Base-by-base conservation (phyloP, 768 basidiomycete species). In the Cystofilobasidium capitatum region DNA sequence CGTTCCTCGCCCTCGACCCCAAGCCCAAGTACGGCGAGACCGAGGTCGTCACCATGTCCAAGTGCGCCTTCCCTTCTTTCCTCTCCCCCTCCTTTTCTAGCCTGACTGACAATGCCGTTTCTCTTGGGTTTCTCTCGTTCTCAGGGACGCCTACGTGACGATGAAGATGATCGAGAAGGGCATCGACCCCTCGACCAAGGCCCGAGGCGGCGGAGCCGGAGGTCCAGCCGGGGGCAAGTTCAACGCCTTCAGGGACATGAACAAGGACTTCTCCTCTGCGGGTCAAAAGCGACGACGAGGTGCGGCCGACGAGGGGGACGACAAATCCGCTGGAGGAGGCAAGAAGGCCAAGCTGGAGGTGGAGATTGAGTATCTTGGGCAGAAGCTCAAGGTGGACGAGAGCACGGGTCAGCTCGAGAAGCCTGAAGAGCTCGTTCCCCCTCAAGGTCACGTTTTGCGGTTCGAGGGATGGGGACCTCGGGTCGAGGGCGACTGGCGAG, bases 81-180 rank as follows among this genome's bases (percentile, higher is more conserved):
- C 20, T 31, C 10, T 22, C 37, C 24, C 29, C n/a, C n/a, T 36
- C 29, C 8, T 9, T 2, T 31, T 10, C 64, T 26, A 39, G 40
- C 35, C 14, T 33, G 9, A 1, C 42, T 47, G 42, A 3, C 33
- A 22, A 24, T 24, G 31, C 37, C 42, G 40, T 51, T 1, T n/a
- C 33, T 44, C 39, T 16, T 47, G n/a, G n/a, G 12, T 22, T 47
- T 49, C 22, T 4, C 39, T 37, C 24, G 37, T 9, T 13, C 22
- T 24, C 70, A 91, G 89, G 74, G 86, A 85, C 71, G 88, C 81
- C 10, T 96, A 96, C 76, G 91, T 91, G 72, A 85, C 90, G 71
- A 92, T 92, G 91, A 97, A 96, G 79, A 88, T 92, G 77, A 87
- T 89, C 76, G 89, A 94, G 78, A 92, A 96, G 77, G 91, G 90